A percentile compares a stretch with the other conserved stretches of the same genome.
These are phyloP conservation scores for Metschnikowia picachoensis DNA, from an alignment of 805 yeast genomes.

Conservation along the genomic window DNA sequence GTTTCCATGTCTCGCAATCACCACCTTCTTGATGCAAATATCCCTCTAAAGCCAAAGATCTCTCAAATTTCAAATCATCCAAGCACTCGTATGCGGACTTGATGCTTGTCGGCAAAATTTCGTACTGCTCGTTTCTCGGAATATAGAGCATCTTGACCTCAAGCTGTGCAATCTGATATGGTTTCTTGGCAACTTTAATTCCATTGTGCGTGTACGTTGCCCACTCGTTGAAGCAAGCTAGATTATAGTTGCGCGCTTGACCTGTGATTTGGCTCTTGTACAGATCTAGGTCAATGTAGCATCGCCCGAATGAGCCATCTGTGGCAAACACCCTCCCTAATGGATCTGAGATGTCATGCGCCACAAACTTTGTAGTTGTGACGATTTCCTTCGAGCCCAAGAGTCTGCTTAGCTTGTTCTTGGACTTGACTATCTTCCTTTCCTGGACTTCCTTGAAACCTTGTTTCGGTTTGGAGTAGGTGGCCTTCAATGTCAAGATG, in stretches of 20 bases:
- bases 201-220: conserved; percentile 31
- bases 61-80: conserved; percentile 29
- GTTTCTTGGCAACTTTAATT: conserved; percentile 32
- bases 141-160: conserved; percentile 66
- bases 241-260: conserved; percentile 43
- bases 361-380: conserved; percentile 49
- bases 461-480: conserved; percentile 48
- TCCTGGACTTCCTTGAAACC: conserved; percentile 59
- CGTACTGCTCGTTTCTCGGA: conserved; percentile 57
- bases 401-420: conserved; percentile 42
- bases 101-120: conserved; percentile 68
- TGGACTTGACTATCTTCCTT: conserved; percentile 45
- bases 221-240: conserved; percentile 84
- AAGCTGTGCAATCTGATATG: conserved; percentile 63
- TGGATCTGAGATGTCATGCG: conserved; percentile 50
- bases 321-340: conserved; percentile 67
- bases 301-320: conserved; percentile 87
- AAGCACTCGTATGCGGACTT: conserved; percentile 40
- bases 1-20: conserved; percentile 70
- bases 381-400: conserved; percentile 47
- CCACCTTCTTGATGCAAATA: conserved; percentile 88
- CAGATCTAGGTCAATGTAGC: conserved; percentile 60
- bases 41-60: conserved; percentile 48
- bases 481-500: conserved; percentile 68
- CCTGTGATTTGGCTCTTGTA: conserved; percentile 56